phyloP scores from a whole-genome alignment of 768 basidiomycete genomes.

The Mycena floridula region DNA sequence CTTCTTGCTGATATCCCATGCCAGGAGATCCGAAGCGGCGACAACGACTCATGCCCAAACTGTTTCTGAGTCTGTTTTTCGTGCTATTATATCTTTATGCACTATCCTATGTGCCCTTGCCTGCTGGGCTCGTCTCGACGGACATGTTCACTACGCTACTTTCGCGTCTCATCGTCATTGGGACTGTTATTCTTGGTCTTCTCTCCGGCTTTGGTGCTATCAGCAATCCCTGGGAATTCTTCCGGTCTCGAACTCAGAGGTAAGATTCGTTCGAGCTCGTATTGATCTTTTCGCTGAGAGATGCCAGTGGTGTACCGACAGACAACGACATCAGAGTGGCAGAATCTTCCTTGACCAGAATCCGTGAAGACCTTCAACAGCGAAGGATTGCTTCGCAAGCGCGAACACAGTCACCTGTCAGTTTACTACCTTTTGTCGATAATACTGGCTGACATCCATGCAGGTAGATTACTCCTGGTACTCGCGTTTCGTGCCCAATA shows the following conservation, averaged over 20 bases:
- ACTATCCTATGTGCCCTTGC: constrained; percentile 66
- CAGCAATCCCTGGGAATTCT: constrained; percentile 56
- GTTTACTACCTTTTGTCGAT: constrained; percentile 1
- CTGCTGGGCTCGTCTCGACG: constrained; percentile 34
- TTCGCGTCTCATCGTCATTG: constrained; percentile 66
- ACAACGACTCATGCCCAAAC: constrained; percentile 1
- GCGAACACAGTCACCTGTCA: constrained; percentile 19
- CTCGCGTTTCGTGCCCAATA: constrained; percentile 41
- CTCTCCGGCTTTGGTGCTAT: constrained; percentile 78
- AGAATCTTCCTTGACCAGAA: constrained; percentile 51
- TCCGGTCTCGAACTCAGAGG: constrained; percentile 26
- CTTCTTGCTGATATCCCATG: not conserved
- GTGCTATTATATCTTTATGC: constrained; percentile 50
- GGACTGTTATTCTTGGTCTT: constrained; percentile 72
- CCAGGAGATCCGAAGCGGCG: too few species aligned
- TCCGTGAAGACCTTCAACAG: constrained; percentile 50
- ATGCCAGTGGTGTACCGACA: constrained; percentile 31
- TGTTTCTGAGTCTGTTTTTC: constrained; percentile 41
- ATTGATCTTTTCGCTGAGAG: not conserved
- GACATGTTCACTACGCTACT: constrained; percentile 43
- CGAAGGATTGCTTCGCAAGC: constrained; percentile 28
- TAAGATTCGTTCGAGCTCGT: not conserved
- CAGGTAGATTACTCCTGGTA: constrained; percentile 36
- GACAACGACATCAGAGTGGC: constrained; percentile 48
- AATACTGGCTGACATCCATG: not conserved